Evolutionary conservation across 1,284 basidiomycete genomes (phyloP), one percentile per base, ranked within the genome.

Genomic region (Ganoderma sp.): DNA sequence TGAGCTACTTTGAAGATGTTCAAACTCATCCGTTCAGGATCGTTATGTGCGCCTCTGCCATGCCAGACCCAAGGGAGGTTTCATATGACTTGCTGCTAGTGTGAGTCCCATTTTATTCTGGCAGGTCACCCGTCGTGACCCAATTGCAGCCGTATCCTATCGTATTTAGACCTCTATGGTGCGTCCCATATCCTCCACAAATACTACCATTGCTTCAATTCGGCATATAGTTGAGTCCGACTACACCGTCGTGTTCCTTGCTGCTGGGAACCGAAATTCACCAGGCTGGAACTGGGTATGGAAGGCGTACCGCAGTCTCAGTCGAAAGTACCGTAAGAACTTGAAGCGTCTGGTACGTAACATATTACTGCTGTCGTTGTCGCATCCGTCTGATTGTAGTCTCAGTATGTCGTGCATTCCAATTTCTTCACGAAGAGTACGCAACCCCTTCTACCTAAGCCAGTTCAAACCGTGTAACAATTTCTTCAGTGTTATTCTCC

Each of bases 261-360:
- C 93, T 37, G 90, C 92, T 2, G 94, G 92, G n/a, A 88, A 87
- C 2, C 84, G 82, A 70, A 82, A 94, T 79, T 86, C 88, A 2
- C 94, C 94, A 9, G 85, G 87, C 45, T 95, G 94, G 94, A 93
- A 90, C 71, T 96, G 93, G 93, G 86, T 95, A 41, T 95, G 94
- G 94, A 94, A 93, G 75, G 91, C 93, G 1, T 95, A 95, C 77
- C 85, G 92, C 37, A 90, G 90, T 75, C 80, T 95, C 50, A 92
- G 86, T 76, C 83, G 93, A 64, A 94, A 94, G 79, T 96, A 94
- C 76, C 87, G 94, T 65, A 96, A 96, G 82, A 94, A 96, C 76
- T 79, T 96, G 68, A 95, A 96, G 78, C 88, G 88, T 76, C 76
- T 95, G 79, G 91, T 91, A 68, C 69, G 88, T 77, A 45, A 14